Percentiles rank a stretch among this genome's conserved stretches.
Evolutionary conservation across 2,329 filamentous ascomycete species (phyloP).

Genomic region (Diatrype stigma): DNA sequence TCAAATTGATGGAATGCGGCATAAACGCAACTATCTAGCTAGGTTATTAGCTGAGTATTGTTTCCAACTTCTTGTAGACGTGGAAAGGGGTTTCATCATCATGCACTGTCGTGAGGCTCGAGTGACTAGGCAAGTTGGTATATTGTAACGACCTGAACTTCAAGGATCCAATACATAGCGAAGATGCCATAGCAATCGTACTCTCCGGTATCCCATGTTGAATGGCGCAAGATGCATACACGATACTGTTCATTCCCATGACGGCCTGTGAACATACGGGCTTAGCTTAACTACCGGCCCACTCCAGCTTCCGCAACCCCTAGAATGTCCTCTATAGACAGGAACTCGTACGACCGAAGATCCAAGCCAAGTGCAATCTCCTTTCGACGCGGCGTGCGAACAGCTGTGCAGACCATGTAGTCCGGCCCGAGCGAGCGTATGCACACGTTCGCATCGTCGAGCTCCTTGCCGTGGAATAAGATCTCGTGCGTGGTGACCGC

Average conservation of each 20-base stretch:
- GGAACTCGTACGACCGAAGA: slow-evolving; percentile 37
- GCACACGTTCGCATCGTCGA: slow-evolving; percentile 39
- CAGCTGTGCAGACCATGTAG: slow-evolving; percentile 52
- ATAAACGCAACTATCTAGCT: too few species aligned
- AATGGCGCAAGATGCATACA: not conserved
- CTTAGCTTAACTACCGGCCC: slow-evolving; percentile 3
- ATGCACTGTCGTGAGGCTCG: too few species aligned
- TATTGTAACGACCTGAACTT: too few species aligned
- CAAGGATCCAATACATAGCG: too few species aligned
- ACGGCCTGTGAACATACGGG: not conserved
- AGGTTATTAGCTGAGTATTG: too few species aligned
- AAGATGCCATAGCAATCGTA: too few species aligned
- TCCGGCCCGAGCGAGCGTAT: slow-evolving; percentile 41
- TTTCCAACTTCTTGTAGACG: too few species aligned
- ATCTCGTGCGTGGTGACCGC: slow-evolving; percentile 34
- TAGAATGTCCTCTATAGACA: slow-evolving; percentile 44
- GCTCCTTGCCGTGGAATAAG: slow-evolving; percentile 33
- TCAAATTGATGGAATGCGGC: too few species aligned
- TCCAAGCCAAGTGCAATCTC: slow-evolving; percentile 35
- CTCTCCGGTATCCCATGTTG: too few species aligned
- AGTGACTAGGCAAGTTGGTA: too few species aligned
- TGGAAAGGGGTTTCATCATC: too few species aligned
- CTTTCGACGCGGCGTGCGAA: slow-evolving; percentile 36
- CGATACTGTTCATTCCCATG: not conserved
- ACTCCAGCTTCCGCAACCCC: slow-evolving; percentile 35